Conservation (phyloP, 495 filamentous ascomycete species). For the Penicillium tannophilum region DNA sequence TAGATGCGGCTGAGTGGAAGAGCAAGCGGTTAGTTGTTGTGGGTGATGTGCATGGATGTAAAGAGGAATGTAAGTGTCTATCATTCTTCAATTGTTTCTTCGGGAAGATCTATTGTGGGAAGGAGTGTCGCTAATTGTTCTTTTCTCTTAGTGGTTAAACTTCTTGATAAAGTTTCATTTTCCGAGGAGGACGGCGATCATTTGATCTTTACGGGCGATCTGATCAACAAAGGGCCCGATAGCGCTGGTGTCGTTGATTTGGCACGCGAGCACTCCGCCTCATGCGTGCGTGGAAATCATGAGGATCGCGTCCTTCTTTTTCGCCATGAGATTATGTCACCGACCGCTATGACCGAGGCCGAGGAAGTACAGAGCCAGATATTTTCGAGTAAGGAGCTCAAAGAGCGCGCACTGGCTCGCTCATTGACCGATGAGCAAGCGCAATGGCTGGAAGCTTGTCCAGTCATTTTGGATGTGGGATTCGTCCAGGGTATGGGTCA, state of each 20-base stretch:
- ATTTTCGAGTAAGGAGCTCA: constrained; percentile 28
- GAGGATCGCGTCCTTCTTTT: constrained; percentile 76
- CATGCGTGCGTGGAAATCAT: constrained; percentile 88
- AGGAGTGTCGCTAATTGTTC: background rate
- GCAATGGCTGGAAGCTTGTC: constrained; percentile 68
- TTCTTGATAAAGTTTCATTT: constrained; percentile 71
- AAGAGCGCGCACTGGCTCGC: constrained; percentile 52
- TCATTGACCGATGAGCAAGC: constrained; percentile 61
- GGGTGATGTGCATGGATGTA: constrained; percentile 91
- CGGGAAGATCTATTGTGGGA: background rate
- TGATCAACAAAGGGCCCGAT: constrained; percentile 88
- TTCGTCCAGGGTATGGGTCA: constrained; percentile 56
- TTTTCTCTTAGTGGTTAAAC: constrained; percentile 51
- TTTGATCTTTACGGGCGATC: constrained; percentile 79
- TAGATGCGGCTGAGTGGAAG: constrained; percentile 19
- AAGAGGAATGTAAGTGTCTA: constrained; percentile 54
- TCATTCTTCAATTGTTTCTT: background rate
- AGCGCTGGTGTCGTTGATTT: constrained; percentile 76
- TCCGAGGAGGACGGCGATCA: constrained; percentile 63
- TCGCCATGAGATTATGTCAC: constrained; percentile 42
- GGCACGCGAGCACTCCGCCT: constrained; percentile 67
- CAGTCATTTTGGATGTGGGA: constrained; percentile 74
- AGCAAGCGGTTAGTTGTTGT: constrained; percentile 66
- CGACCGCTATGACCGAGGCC: constrained; percentile 18
- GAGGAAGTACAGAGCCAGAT: constrained; percentile 6